Evolutionary conservation across 1,284 basidiomycete genomes (phyloP).

Genomic region (Meira miltonrushii): DNA sequence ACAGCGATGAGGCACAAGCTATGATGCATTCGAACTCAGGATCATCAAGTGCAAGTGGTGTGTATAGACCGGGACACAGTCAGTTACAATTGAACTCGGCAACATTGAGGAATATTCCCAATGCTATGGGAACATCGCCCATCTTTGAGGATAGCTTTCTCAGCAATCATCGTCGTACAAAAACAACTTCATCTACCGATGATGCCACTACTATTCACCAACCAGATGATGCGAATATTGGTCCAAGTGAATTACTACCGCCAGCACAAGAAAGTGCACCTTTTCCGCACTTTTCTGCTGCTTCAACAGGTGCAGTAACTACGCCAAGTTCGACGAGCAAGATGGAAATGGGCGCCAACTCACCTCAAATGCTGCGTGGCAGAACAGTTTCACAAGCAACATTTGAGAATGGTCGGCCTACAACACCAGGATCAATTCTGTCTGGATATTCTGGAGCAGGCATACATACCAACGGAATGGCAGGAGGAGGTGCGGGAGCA

Average conservation of each 20-base stretch:
- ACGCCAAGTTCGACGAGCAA: not conserved
- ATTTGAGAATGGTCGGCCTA: slow-evolving; percentile 19
- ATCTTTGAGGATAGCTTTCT: slow-evolving; percentile 20
- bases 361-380: not conserved
- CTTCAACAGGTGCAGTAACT: slow-evolving; percentile 15
- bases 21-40: not conserved
- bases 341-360: not conserved
- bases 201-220: slow-evolving; percentile 8
- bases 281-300: slow-evolving; percentile 29
- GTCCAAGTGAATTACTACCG: slow-evolving; percentile 27
- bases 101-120: slow-evolving; percentile 33
- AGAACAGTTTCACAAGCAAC: slow-evolving; percentile 7
- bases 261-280: slow-evolving; percentile 36
- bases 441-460: slow-evolving; percentile 22
- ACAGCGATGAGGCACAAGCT: slow-evolving; percentile 8
- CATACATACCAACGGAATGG: not conserved
- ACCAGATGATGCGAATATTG: not conserved
- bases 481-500: not conserved
- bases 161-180: not conserved
- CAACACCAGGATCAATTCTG: slow-evolving; percentile 36
- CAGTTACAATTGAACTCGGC: slow-evolving; percentile 40
- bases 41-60: not conserved
- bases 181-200: slow-evolving; percentile 1
- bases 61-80: slow-evolving; percentile 2
- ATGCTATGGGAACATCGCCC: slow-evolving; percentile 26